A percentile compares a stretch with the other conserved stretches of the same genome.
Evolutionary conservation across 345 rosid species (phyloP).

Genomic region (Melastoma malabathricum): DNA sequence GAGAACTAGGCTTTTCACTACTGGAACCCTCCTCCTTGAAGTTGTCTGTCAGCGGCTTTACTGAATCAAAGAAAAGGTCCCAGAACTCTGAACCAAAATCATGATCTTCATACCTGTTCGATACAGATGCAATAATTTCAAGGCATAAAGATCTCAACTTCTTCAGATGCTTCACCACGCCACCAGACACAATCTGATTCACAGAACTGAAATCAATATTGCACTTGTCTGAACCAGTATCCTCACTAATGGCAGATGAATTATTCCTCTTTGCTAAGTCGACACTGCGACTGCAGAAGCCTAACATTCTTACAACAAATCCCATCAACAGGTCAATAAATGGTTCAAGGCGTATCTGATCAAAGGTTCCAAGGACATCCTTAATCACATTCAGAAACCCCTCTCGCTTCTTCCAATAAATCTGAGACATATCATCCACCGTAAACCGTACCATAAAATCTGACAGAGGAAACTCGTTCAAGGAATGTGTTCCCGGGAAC

Average conservation of each 20-base stretch:
- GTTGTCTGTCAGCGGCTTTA: conserved; percentile 50
- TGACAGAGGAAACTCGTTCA: conserved; percentile 30
- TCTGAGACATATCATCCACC: conserved; percentile 31
- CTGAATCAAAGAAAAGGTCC: conserved; percentile 72
- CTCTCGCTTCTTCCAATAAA: conserved; percentile 63
- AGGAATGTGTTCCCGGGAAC: conserved; percentile 24
- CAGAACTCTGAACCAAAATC: conserved; percentile 65
- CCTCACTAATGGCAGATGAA: conserved; percentile 17
- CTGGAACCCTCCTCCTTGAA: conserved; percentile 91
- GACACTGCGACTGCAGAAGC: conserved; percentile 33
- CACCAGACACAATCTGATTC: conserved; percentile 34
- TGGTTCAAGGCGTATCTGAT: conserved; percentile 53
- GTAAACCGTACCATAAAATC: conserved; percentile 43
- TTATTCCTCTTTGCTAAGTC: conserved; percentile 21
- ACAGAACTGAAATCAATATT: conserved; percentile 14
- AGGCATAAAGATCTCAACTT: conserved; percentile 74
- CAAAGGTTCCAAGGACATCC: conserved; percentile 64
- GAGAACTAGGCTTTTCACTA: conserved; percentile 83
- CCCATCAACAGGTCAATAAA: conserved; percentile 77
- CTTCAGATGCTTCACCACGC: conserved; percentile 46
- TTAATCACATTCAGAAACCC: conserved; percentile 83
- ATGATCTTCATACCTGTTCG: conserved; percentile 67
- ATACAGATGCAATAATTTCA: conserved; percentile 53
- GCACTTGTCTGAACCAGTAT: conserved; percentile 11
- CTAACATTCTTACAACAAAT: conserved; percentile 61